These are phyloP conservation scores for Crassisporium funariophilum DNA, from an alignment of 768 basidiomycete species.

Conservation along the genomic window DNA sequence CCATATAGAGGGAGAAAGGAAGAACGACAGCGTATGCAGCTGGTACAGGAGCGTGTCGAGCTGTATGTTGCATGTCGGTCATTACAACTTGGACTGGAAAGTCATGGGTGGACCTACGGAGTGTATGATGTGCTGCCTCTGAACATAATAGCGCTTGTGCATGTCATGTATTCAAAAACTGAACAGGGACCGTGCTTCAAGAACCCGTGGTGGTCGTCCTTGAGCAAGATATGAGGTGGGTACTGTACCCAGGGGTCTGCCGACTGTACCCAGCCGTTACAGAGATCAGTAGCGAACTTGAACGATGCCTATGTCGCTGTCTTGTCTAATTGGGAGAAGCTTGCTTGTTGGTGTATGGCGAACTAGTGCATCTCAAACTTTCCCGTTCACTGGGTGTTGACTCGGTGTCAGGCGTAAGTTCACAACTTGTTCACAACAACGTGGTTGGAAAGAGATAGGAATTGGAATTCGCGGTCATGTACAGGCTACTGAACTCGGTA, in stretches of 20 bases:
- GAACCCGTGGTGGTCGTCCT: background rate
- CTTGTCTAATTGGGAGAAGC: no score
- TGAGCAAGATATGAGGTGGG: background rate
- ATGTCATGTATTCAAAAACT: conserved; percentile 43
- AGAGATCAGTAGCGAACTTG: no score
- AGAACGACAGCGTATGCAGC: conserved; percentile 74
- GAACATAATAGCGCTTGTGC: conserved; percentile 64
- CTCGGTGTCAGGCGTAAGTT: no score
- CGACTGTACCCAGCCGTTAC: no score
- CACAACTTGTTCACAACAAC: no score
- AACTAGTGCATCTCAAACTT: no score
- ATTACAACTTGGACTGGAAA: background rate
- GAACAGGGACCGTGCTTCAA: background rate
- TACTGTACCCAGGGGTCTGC: background rate
- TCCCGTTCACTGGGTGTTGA: no score
- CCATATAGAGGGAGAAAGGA: conserved; percentile 70
- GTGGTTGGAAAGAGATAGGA: no score
- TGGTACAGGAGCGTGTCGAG: conserved; percentile 74
- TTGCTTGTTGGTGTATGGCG: no score
- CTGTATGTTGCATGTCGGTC: conserved; percentile 40
- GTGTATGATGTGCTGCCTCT: conserved; percentile 70
- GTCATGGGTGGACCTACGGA: conserved; percentile 47
- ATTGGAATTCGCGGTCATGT: no score
- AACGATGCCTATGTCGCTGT: no score
- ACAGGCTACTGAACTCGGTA: no score